Evolutionary conservation across 345 rosid genomes (phyloP), one percentile per base, ranked within the genome.

Genomic region (Zanthoxylum bungeanum): DNA sequence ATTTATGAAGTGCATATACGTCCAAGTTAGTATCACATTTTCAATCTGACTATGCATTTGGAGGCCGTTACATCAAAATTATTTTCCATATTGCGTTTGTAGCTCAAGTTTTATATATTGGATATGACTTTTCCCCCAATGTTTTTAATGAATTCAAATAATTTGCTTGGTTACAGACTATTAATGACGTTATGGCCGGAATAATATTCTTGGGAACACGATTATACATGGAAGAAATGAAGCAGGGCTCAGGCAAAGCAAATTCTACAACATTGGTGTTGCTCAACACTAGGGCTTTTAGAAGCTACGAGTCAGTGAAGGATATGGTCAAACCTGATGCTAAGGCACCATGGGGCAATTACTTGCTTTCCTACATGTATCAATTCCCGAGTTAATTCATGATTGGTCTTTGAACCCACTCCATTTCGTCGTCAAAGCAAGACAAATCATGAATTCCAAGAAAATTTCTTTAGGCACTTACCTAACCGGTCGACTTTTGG

Each of bases 181-280:
- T 85, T 64, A 82, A 85, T 49, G 88, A 84, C 65, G 84, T 84
- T 2, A 63, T 79, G 0, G 21, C 73, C 1, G 88, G 88, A 4
- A 53, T 65, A 67, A 52, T 82, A 46, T 81, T 82, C 74, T 63
- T 74, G 34, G 85, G 85, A 11, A 55, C 63, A 31, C 73, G 84
- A 36, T 24, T 81, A 33, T 84, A 84, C 79, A 82, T 82, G 85
- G 50, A 65, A 79, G 74, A 14, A 39, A 63, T 27, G 28, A 37
- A 50, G 10, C 25, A 61, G 9, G 68, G 64, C 28, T 77, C 79
- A 5, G 31, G 40, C 24, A 33, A 56, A 17, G 21, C 64, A 4
- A 37, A 65, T n/a, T 31, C 80, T 7, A 81, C 82, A 4, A 72
- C 85, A 19, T 2, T 84, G 59, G 81, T 84, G 60, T 34, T 84